Conservation (phyloP, 495 filamentous ascomycete genomes). For the Lepraria neglecta region DNA sequence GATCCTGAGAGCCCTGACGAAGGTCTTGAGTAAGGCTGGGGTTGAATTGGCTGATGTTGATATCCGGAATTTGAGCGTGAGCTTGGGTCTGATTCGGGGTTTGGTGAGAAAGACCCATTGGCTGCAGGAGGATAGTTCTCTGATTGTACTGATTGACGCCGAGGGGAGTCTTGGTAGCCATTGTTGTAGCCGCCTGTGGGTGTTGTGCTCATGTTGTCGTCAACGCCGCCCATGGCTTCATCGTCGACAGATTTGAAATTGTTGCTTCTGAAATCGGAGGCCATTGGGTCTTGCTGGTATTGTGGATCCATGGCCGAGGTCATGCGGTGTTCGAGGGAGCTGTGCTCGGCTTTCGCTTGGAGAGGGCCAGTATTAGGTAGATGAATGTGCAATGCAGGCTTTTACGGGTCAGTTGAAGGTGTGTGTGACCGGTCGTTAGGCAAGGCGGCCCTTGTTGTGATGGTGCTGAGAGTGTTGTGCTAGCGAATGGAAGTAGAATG, state of each 20-base stretch:
- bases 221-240: constrained; percentile 34
- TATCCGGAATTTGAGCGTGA: constrained; percentile 38
- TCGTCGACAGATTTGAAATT: constrained; percentile 29
- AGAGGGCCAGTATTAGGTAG: background rate
- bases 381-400: background rate
- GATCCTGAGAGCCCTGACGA: constrained; percentile 46
- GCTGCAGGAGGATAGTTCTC: constrained; percentile 39
- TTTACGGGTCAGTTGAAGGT: background rate
- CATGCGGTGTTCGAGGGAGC: constrained; percentile 2
- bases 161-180: constrained; percentile 36
- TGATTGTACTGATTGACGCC: constrained; percentile 40
- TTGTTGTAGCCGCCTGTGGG: constrained; percentile 29
- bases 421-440: background rate
- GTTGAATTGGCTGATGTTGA: constrained; percentile 40
- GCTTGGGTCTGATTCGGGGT: constrained; percentile 40
- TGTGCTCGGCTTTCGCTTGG: background rate
- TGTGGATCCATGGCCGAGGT: constrained; percentile 26
- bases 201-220: constrained; percentile 33
- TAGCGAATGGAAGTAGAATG: background rate
- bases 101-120: constrained; percentile 37
- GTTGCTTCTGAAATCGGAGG: constrained; percentile 21
- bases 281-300: constrained; percentile 32
- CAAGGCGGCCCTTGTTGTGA: constrained; percentile 2
- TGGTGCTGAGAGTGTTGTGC: background rate
- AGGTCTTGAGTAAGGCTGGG: constrained; percentile 43